Conservation (phyloP, 441 rosid genomes). For the Jatropha podagrica region DNA sequence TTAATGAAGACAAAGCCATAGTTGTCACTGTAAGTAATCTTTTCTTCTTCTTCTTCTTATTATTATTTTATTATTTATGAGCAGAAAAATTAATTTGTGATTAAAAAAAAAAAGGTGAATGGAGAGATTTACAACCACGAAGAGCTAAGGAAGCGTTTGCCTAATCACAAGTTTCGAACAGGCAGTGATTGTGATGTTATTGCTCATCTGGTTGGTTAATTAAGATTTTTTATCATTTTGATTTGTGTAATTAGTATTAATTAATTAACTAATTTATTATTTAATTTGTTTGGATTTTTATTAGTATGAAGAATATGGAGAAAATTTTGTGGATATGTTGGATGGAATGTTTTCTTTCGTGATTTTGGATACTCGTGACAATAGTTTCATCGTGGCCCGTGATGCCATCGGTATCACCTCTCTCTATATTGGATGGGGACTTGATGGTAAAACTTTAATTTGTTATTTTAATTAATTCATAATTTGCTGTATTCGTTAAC, state of each 20-base stretch:
- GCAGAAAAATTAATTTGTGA: neutral
- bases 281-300: neutral
- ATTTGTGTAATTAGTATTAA: neutral
- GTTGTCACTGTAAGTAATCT: constrained; percentile 59
- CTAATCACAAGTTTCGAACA: constrained; percentile 67
- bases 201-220: constrained; percentile 69
- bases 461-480: no score
- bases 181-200: constrained; percentile 90
- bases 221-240: neutral
- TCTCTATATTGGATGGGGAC: constrained; percentile 90
- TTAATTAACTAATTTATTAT: neutral
- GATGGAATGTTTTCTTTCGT: constrained; percentile 93
- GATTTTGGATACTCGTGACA: constrained; percentile 71
- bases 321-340: constrained; percentile 76
- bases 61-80: neutral
- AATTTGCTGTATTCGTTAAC: no score
- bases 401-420: constrained; percentile 91
- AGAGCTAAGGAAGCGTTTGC: constrained; percentile 56
- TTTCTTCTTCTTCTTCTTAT: neutral
- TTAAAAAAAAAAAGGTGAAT: constrained; percentile 53
- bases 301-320: constrained; percentile 89
- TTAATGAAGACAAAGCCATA: constrained; percentile 64
- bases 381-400: constrained; percentile 77
- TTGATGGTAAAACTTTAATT: constrained; percentile 47
- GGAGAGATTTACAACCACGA: constrained; percentile 95